These are phyloP conservation scores for Endothia cerciana DNA, from an alignment of 2,329 filamentous ascomycete genomes.

Conservation along the genomic window DNA sequence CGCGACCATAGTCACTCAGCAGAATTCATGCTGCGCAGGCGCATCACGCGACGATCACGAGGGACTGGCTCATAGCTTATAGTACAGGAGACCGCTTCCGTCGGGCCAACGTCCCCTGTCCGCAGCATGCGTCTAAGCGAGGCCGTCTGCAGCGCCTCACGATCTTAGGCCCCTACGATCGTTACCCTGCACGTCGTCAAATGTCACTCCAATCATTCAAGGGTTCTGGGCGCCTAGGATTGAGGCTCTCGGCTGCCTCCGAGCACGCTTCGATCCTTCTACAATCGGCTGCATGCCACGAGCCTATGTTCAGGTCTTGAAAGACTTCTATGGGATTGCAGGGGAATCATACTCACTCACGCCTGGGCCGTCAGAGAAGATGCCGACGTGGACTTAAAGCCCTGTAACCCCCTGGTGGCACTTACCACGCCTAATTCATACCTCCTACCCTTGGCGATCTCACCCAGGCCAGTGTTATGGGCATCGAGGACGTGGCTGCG, in stretches of 20 bases:
- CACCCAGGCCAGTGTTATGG: background rate
- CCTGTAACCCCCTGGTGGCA: background rate
- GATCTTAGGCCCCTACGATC: conserved; percentile 1
- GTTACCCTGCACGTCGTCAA: background rate
- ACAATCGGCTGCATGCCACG: background rate
- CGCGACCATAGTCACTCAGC: background rate
- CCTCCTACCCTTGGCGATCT: background rate
- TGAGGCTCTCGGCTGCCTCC: conserved; percentile 9
- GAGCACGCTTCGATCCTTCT: background rate
- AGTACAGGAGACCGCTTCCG: background rate
- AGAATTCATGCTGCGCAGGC: conserved; percentile 7
- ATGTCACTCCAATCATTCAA: background rate
- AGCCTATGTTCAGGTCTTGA: background rate
- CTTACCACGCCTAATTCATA: background rate
- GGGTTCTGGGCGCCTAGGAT: background rate
- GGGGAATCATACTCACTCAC: background rate
- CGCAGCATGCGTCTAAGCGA: conserved; percentile 13
- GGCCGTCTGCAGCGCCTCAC: conserved; percentile 7
- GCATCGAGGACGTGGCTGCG: background rate
- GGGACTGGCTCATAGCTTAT: background rate
- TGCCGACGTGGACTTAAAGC: background rate
- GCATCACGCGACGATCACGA: conserved; percentile 17
- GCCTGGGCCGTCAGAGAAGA: background rate
- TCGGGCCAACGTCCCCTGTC: background rate
- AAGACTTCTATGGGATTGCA: background rate